phyloP scores from a whole-genome alignment of 768 basidiomycete species.

The Leccinum boreale region DNA sequence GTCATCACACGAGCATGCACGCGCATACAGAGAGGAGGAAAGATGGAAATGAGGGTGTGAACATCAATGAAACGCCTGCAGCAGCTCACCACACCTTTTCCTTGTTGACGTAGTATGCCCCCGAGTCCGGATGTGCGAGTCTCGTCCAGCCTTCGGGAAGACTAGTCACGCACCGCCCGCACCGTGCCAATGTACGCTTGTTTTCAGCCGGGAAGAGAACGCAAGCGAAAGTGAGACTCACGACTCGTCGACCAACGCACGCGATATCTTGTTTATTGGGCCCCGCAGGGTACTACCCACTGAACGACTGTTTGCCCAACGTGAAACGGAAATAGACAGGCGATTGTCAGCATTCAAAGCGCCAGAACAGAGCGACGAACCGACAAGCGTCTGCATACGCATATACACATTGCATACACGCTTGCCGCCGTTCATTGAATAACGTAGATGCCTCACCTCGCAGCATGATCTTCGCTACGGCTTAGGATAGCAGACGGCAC shows the following conservation, averaged over 20 bases:
- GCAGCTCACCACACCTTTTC: slow-evolving; percentile 26
- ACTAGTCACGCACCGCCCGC: slow-evolving; percentile 4
- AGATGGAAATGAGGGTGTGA: background rate
- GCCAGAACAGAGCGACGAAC: background rate
- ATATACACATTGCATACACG: no score
- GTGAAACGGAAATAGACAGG: background rate
- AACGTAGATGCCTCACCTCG: background rate
- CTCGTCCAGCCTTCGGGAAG: slow-evolving; percentile 27
- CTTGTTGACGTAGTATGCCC: slow-evolving; percentile 29
- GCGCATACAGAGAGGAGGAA: background rate
- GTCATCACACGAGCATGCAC: background rate
- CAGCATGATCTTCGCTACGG: background rate
- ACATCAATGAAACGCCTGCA: no score
- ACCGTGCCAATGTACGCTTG: background rate
- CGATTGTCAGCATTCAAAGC: background rate
- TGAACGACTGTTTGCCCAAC: background rate
- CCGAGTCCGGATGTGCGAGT: slow-evolving; percentile 32
- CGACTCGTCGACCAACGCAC: background rate
- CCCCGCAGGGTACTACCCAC: background rate
- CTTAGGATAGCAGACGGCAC: background rate
- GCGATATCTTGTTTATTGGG: background rate
- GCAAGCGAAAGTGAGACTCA: background rate
- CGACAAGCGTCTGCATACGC: background rate
- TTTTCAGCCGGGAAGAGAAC: background rate
- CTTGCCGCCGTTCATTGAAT: background rate